Evolutionary conservation across 768 basidiomycete species (phyloP).

Genomic region (Rhizopogon vesiculosus): DNA sequence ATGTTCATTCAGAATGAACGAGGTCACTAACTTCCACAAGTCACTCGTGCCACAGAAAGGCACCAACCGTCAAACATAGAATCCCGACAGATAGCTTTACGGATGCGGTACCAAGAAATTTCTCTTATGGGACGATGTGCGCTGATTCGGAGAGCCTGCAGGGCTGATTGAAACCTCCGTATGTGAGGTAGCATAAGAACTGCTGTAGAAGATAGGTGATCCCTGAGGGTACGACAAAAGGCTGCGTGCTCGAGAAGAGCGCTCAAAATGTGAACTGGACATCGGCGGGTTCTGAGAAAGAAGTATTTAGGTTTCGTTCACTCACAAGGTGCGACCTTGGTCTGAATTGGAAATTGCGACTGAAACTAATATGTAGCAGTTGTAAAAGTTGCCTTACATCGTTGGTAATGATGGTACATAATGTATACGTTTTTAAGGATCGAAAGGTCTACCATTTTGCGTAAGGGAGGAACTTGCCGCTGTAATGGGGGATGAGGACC

Average conservation of each 20-base stretch:
- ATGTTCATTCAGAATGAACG: not conserved
- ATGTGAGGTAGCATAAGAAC: slow-evolving; percentile 11
- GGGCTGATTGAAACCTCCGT: slow-evolving; percentile 1
- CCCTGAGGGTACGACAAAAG: not conserved
- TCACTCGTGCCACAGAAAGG: not conserved
- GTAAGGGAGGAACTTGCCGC: slow-evolving; percentile 78
- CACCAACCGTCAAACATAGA: not conserved
- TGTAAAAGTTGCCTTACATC: not conserved
- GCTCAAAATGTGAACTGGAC: not conserved
- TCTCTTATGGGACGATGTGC: too few species aligned
- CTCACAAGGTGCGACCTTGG: not conserved
- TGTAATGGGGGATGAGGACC: slow-evolving; percentile 20
- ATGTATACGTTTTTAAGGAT: not conserved
- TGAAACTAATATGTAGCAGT: slow-evolving; percentile 5
- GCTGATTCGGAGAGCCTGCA: too few species aligned
- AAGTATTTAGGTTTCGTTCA: not conserved
- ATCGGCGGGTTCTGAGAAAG: not conserved
- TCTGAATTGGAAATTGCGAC: slow-evolving; percentile 9
- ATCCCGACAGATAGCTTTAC: too few species aligned
- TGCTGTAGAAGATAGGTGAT: slow-evolving; percentile 7
- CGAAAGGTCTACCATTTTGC: slow-evolving; percentile 50
- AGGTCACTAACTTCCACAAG: not conserved
- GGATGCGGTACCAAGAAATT: too few species aligned
- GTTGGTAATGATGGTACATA: slow-evolving; percentile 1
- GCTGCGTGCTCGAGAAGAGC: not conserved